Percentiles rank a stretch among this genome's conserved stretches.
phyloP scores from a whole-genome alignment of 1,139 yeast genomes.

The Sugiyamaella neomexicana region DNA sequence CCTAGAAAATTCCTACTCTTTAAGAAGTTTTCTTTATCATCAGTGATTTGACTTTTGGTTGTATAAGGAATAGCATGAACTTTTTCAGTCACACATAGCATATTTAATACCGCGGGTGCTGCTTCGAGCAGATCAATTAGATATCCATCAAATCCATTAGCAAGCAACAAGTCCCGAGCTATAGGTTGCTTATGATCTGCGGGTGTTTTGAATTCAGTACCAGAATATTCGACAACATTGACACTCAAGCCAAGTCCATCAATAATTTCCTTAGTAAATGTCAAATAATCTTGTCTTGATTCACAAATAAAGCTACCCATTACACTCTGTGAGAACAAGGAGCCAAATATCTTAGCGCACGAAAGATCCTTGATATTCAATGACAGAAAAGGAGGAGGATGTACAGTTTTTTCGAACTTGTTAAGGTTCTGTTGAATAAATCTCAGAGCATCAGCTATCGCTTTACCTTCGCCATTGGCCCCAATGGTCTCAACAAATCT shows the following conservation, averaged over 20 bases:
- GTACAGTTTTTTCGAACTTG: constrained; percentile 47
- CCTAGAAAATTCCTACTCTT: constrained; percentile 3
- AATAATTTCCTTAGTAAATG: constrained; percentile 46
- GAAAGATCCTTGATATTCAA: constrained; percentile 53
- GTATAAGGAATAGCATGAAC: constrained; percentile 69
- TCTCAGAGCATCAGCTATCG: constrained; percentile 43
- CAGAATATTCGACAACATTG: constrained; percentile 49
- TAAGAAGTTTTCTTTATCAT: constrained; percentile 8
- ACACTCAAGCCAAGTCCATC: constrained; percentile 44
- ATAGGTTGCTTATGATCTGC: constrained; percentile 36
- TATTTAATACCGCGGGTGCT: constrained; percentile 68
- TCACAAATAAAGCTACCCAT: constrained; percentile 56
- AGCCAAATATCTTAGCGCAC: constrained; percentile 55
- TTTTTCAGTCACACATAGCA: constrained; percentile 63
- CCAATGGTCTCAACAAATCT: constrained; percentile 1
- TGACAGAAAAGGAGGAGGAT: constrained; percentile 77
- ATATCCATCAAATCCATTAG: constrained; percentile 79
- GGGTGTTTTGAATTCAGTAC: constrained; percentile 28
- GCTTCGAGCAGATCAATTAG: constrained; percentile 71
- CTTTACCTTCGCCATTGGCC: constrained; percentile 17
- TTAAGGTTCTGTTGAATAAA: constrained; percentile 42
- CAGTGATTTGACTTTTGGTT: constrained; percentile 22
- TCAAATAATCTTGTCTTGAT: constrained; percentile 47
- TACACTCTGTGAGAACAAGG: constrained; percentile 55
- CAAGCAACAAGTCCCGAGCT: constrained; percentile 42